Percentiles rank a stretch among this genome's conserved stretches.
Conservation (phyloP, 192 early-diverging fungal species). For the Physocladia obscura region DNA sequence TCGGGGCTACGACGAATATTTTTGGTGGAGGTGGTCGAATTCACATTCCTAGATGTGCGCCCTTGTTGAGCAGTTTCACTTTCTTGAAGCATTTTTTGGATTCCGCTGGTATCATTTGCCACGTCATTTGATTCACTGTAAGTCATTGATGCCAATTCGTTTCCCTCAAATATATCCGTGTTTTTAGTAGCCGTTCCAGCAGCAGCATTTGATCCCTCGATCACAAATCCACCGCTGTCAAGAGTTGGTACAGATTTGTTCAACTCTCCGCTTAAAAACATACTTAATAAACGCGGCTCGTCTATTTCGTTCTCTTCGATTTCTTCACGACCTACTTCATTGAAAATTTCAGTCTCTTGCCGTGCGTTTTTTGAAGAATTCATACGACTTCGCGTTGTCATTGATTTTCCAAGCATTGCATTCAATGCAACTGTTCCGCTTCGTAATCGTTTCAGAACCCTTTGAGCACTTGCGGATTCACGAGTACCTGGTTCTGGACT, state of each 20-base stretch:
- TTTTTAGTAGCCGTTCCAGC: too few species aligned
- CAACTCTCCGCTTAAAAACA: slow-evolving; percentile 1
- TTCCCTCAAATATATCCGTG: too few species aligned
- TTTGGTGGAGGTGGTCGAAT: too few species aligned
- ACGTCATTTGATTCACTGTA: too few species aligned
- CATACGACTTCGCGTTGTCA: background rate
- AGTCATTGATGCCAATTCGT: too few species aligned
- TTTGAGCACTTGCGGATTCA: background rate
- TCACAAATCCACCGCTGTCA: too few species aligned
- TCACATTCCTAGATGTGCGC: too few species aligned
- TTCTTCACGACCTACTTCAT: background rate
- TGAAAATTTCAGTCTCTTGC: background rate
- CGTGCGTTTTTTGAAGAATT: background rate
- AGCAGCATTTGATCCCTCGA: too few species aligned
- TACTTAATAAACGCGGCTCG: background rate
- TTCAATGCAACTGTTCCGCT: slow-evolving; percentile 14
- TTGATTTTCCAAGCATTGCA: slow-evolving; percentile 2
- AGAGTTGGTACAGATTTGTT: too few species aligned
- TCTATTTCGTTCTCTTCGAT: background rate
- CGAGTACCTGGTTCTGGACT: background rate
- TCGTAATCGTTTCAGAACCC: background rate
- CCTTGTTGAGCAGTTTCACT: too few species aligned
- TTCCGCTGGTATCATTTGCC: background rate
- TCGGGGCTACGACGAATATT: too few species aligned
- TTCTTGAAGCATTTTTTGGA: too few species aligned